Evolutionary conservation across 2,329 filamentous ascomycete species (phyloP).

Genomic region (Cercospora zeae-maydis): DNA sequence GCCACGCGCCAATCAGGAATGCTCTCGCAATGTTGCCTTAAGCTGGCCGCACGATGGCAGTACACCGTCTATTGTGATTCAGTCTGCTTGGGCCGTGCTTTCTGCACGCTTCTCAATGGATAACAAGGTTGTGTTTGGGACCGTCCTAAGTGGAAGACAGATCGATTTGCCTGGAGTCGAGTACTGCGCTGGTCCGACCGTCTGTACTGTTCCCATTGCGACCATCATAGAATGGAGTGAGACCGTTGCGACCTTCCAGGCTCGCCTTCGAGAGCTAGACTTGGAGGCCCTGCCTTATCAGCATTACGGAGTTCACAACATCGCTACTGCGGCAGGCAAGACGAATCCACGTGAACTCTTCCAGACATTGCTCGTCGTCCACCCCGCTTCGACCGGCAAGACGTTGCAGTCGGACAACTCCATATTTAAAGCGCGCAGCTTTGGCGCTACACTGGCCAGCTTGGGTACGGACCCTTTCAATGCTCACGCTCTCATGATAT

Average conservation of each 20-base stretch:
- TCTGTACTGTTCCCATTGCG: slow-evolving; percentile 14
- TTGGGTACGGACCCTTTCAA: slow-evolving; percentile 7
- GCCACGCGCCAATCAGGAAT: slow-evolving; percentile 4
- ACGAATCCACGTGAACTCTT: slow-evolving; percentile 50
- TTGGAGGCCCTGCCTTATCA: slow-evolving; percentile 12
- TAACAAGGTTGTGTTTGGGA: slow-evolving; percentile 11
- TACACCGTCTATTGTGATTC: background rate
- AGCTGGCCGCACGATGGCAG: background rate
- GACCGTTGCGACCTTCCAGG: slow-evolving; percentile 5
- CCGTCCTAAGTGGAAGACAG: slow-evolving; percentile 11
- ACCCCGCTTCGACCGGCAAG: background rate
- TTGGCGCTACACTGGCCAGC: background rate
- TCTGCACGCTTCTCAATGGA: background rate
- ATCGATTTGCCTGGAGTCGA: slow-evolving; percentile 10
- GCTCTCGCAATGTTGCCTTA: background rate
- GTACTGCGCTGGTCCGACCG: slow-evolving; percentile 11
- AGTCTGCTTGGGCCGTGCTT: slow-evolving; percentile 12
- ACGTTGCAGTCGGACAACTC: background rate
- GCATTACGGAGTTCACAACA: slow-evolving; percentile 12
- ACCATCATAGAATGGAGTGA: background rate
- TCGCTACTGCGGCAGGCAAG: background rate
- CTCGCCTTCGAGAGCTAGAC: slow-evolving; percentile 1
- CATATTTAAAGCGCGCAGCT: background rate
- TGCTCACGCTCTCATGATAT: slow-evolving; percentile 1
- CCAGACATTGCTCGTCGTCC: slow-evolving; percentile 53